These are phyloP conservation scores for Botrytis paeoniae DNA, from an alignment of 2,329 filamentous ascomycete species.

Conservation along the genomic window DNA sequence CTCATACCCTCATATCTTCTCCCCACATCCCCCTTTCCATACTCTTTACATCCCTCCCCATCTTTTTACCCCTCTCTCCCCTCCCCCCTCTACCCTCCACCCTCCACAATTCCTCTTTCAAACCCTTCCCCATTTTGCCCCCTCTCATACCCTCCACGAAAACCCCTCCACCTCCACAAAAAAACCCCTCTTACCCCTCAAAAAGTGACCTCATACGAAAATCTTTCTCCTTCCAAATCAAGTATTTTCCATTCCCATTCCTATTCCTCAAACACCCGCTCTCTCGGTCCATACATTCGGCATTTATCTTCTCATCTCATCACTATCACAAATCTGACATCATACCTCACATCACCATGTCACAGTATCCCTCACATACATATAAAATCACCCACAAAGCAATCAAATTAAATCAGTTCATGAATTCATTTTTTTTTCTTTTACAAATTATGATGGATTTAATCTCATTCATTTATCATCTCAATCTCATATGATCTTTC, in stretches of 20 bases:
- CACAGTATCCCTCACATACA: background rate
- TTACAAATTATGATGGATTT: background rate
- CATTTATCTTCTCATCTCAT: background rate
- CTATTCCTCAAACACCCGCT: background rate
- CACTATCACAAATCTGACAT: background rate
- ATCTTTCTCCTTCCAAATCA: background rate
- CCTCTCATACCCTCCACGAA: background rate
- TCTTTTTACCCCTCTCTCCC: too few relatives aligned
- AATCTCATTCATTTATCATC: slow-evolving; percentile 14
- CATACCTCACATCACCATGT: background rate
- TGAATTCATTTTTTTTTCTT: background rate
- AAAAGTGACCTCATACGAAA: background rate
- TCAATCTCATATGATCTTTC: slow-evolving; percentile 3
- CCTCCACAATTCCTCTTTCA: background rate
- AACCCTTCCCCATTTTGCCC: too few relatives aligned
- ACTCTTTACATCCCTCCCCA: too few relatives aligned
- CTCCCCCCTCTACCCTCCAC: background rate
- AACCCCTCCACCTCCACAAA: background rate
- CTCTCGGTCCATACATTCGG: background rate
- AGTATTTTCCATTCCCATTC: background rate
- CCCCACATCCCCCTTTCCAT: too few relatives aligned
- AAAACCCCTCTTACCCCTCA: background rate
- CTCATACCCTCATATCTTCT: too few relatives aligned
- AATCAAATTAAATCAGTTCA: background rate
- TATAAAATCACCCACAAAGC: background rate